phyloP scores from a whole-genome alignment of 305 asterid genomes.

The Fraxinus greggii region DNA sequence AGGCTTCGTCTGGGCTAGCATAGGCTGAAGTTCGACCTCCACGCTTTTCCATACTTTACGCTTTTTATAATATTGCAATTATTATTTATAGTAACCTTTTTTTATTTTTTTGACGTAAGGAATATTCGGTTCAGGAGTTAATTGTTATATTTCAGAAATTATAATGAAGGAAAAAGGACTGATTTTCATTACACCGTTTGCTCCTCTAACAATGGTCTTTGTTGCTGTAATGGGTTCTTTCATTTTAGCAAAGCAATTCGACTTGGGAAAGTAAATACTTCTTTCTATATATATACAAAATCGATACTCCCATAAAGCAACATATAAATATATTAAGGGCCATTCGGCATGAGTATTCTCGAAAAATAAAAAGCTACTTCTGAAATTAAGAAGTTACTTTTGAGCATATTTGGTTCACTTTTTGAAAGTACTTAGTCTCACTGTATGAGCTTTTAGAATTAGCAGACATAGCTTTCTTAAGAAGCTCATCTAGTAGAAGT shows the following conservation, averaged over 20 bases:
- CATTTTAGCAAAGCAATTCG: constrained; percentile 48
- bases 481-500: too few species aligned
- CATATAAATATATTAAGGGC: too few species aligned
- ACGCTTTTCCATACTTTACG: too few species aligned
- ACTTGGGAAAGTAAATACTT: constrained; percentile 53
- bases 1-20: too few species aligned
- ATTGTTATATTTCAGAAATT: constrained; percentile 49
- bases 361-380: too few species aligned
- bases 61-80: neutral
- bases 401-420: neutral
- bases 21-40: too few species aligned
- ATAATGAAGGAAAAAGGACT: constrained; percentile 67
- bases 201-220: constrained; percentile 52
- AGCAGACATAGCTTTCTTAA: too few species aligned
- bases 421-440: too few species aligned
- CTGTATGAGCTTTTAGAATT: neutral
- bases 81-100: neutral
- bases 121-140: constrained; percentile 48
- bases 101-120: constrained; percentile 47
- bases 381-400: too few species aligned
- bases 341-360: too few species aligned
- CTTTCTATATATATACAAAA: too few species aligned
- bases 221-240: constrained; percentile 62
- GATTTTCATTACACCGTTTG: constrained; percentile 58
- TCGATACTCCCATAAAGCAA: neutral